Evolutionary conservation across 2,329 filamentous ascomycete species (phyloP).

Genomic region (Trichoderma aggressivum): DNA sequence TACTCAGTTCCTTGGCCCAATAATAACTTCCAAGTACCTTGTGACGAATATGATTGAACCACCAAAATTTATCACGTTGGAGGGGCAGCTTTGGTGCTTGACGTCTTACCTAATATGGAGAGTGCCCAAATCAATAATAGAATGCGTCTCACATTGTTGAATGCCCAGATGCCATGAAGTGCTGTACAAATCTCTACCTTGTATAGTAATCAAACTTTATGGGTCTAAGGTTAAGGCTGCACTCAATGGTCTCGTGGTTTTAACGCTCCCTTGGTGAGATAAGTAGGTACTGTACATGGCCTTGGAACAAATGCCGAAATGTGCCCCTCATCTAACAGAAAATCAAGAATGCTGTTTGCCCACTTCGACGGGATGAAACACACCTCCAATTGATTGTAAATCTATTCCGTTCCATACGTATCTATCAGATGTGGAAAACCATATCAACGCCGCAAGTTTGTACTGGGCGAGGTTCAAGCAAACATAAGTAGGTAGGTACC

Average conservation of each 20-base stretch:
- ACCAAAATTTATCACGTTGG: not conserved
- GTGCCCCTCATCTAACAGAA: not conserved
- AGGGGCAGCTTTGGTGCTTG: not conserved
- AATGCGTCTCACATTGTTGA: not conserved
- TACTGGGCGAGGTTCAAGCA: not conserved
- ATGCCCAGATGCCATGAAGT: not conserved
- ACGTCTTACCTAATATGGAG: not conserved
- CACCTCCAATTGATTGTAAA: not conserved
- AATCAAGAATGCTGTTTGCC: not conserved
- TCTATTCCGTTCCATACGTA: not conserved
- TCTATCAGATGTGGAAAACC: not conserved
- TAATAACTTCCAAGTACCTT: not conserved
- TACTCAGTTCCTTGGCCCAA: not conserved
- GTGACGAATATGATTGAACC: not conserved
- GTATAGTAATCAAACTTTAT: not conserved
- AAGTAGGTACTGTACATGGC: not conserved
- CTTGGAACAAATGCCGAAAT: not conserved
- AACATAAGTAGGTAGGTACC: too few relatives aligned
- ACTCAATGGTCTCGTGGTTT: not conserved
- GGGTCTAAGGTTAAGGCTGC: not conserved
- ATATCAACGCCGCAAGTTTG: not conserved
- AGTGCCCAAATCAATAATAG: not conserved
- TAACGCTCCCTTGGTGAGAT: not conserved
- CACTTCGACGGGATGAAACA: not conserved
- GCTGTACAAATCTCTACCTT: not conserved